Base-by-base conservation (phyloP, 352 stramenopile species). In the Globisporangium echinulatum region DNA sequence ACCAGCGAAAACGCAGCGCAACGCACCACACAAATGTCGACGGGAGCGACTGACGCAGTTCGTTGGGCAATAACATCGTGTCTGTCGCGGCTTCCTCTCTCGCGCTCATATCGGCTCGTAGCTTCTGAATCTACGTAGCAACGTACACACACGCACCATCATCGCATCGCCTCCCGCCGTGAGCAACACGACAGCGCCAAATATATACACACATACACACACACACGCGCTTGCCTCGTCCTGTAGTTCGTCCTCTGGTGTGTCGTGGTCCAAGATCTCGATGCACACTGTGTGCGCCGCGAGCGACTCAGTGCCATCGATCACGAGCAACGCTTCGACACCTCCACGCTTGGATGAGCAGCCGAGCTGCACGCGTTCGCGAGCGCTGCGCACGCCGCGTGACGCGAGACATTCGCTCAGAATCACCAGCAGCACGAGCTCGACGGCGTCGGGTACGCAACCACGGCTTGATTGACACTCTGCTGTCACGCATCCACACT, bases 11-110 rank as follows among this genome's bases (percentile, higher is more conserved):
- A 33, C 25, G 25, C 25, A 33, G 11, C 40, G 3, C 40, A 13
- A 44, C 61, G 39, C 60, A 75, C 69, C 65, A 75, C 25, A 72
- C 52, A 49, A 75, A 64, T 19, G 49, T 66, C 7, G 25, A 58
- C 8, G 69, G 62, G 7, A 72, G 17, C 15, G 25, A 38, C 25
- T 56, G 17, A 14, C 7, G 19, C 52, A 56, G 52, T 3, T 13
- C 38, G 13, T 42, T 10, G 36, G 52, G 52, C 3, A 56, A 14
- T 17, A 19, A 19, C 49, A 25, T 25, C 15, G 42, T 5, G 0
- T 47, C 9, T 10, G 4, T 7, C 15, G 42, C 10, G 0, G 11
- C 42, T 47, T 10, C 7, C 10, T 47, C 42, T 5, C 42, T 47
- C 42, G 25, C 25, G 25, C 25, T 33, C 25, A 33, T 3, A 33